phyloP scores from a whole-genome alignment of 148 eudicot genomes.

The Limonium bicolor region DNA sequence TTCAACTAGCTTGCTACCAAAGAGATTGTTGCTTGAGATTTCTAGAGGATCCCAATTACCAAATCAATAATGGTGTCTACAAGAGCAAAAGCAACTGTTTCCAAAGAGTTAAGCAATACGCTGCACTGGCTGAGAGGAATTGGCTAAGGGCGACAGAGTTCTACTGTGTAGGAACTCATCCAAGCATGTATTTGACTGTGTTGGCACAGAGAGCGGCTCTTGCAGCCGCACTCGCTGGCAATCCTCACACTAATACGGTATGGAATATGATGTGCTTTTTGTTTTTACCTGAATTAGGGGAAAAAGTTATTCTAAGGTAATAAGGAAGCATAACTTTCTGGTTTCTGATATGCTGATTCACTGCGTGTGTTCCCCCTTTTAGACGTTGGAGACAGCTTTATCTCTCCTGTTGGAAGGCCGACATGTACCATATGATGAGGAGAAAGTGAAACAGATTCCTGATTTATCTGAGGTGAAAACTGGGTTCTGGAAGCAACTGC shows the following conservation, averaged over 20 bases:
- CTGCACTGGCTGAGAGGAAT: slow-evolving; percentile 84
- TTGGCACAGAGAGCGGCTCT: slow-evolving; percentile 54
- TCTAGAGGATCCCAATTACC: slow-evolving; percentile 29
- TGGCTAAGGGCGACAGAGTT: slow-evolving; percentile 80
- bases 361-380: not conserved
- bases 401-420: slow-evolving; percentile 61
- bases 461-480: slow-evolving; percentile 20
- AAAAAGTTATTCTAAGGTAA: no score
- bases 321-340: no score
- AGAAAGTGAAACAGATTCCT: slow-evolving; percentile 10
- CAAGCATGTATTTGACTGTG: slow-evolving; percentile 58
- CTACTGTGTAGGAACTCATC: slow-evolving; percentile 58
- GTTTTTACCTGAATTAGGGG: not conserved
- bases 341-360: not conserved
- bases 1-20: slow-evolving; percentile 82
- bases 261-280: slow-evolving; percentile 8
- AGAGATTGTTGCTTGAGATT: slow-evolving; percentile 70
- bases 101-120: slow-evolving; percentile 72
- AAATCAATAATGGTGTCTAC: slow-evolving; percentile 20
- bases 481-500: slow-evolving; percentile 72
- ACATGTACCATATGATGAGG: slow-evolving; percentile 19
- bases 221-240: slow-evolving; percentile 32
- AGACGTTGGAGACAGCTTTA: slow-evolving; percentile 86
- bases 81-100: slow-evolving; percentile 35
- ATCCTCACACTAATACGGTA: slow-evolving; percentile 48